These are phyloP conservation scores for Pseudogymnoascus sp. DNA, from an alignment of 2,329 filamentous ascomycete species.

Conservation along the genomic window DNA sequence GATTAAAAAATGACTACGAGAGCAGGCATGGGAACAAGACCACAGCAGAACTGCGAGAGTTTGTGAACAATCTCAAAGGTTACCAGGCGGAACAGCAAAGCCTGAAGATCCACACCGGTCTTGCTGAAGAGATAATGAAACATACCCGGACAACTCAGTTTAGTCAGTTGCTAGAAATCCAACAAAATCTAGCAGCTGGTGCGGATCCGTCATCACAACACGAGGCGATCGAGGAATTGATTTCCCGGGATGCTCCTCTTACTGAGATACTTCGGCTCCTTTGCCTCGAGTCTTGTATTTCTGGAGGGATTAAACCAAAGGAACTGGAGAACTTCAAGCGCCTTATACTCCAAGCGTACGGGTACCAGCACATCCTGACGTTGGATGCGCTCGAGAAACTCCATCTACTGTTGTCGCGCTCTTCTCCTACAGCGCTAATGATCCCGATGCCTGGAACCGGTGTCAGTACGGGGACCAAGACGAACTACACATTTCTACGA, in stretches of 20 bases:
- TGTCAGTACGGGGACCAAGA: conserved; percentile 56
- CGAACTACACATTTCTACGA: conserved; percentile 82
- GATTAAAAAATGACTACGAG: conserved; percentile 81
- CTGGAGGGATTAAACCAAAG: conserved; percentile 77
- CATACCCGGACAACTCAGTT: conserved; percentile 85
- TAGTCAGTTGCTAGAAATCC: conserved; percentile 79
- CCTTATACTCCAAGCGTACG: conserved; percentile 84
- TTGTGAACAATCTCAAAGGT: conserved; percentile 85
- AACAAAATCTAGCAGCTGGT: conserved; percentile 89
- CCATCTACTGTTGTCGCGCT: conserved; percentile 70
- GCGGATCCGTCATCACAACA: conserved; percentile 84
- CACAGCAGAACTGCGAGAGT: conserved; percentile 84
- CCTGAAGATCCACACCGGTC: conserved; percentile 80
- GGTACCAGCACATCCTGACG: conserved; percentile 88
- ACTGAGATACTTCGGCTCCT: conserved; percentile 75
- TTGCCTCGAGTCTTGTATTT: conserved; percentile 85
- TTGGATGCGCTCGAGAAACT: conserved; percentile 83
- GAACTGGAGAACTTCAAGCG: conserved; percentile 87
- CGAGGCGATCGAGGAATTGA: conserved; percentile 88
- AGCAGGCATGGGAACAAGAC: conserved; percentile 78
- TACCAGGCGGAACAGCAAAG: conserved; percentile 92
- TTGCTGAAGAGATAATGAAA: conserved; percentile 94
- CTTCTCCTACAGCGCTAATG: conserved; percentile 70
- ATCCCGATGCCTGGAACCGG: conserved; percentile 63
- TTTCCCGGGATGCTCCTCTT: conserved; percentile 74